phyloP scores from a whole-genome alignment of 1,284 basidiomycete genomes.

The Cutaneotrichosporon cyanovorans region DNA sequence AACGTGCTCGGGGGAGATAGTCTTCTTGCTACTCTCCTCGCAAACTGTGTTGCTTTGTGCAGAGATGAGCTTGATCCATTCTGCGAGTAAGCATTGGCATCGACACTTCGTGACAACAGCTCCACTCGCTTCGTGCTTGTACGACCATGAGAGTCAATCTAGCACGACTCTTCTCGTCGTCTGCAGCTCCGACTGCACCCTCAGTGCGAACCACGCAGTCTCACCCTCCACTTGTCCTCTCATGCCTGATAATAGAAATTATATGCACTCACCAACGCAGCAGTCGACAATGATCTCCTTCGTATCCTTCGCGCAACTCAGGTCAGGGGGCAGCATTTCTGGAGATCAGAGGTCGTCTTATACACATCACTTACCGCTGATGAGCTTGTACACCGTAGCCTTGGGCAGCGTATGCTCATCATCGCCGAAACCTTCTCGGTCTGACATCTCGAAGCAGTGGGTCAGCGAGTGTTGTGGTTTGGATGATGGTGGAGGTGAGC shows the following conservation, averaged over 20 bases:
- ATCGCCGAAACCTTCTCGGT: slow-evolving; percentile 49
- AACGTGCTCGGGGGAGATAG: slow-evolving; percentile 96
- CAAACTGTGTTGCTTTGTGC: slow-evolving; percentile 98
- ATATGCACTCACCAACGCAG: slow-evolving; percentile 86
- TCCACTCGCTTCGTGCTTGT: no score
- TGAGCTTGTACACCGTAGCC: slow-evolving; percentile 96
- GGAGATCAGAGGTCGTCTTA: slow-evolving; percentile 10
- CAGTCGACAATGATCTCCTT: slow-evolving; percentile 95
- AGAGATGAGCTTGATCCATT: slow-evolving; percentile 96
- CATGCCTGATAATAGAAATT: no score
- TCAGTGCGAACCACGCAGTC: no score
- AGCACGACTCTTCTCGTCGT: no score
- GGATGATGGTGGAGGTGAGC: neutral
- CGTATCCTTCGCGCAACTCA: slow-evolving; percentile 91
- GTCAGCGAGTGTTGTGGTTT: slow-evolving; percentile 1
- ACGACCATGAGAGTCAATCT: no score
- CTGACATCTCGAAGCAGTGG: slow-evolving; percentile 29
- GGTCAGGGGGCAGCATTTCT: slow-evolving; percentile 84
- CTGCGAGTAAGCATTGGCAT: slow-evolving; percentile 46
- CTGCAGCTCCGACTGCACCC: no score
- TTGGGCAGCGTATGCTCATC: slow-evolving; percentile 94
- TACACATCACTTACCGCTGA: slow-evolving; percentile 58
- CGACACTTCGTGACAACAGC: no score
- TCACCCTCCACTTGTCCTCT: no score
- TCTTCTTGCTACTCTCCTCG: slow-evolving; percentile 98